Evolutionary conservation across 805 yeast species (phyloP), one percentile per base, ranked within the genome.

Genomic region (Metschnikowia dekortorum): DNA sequence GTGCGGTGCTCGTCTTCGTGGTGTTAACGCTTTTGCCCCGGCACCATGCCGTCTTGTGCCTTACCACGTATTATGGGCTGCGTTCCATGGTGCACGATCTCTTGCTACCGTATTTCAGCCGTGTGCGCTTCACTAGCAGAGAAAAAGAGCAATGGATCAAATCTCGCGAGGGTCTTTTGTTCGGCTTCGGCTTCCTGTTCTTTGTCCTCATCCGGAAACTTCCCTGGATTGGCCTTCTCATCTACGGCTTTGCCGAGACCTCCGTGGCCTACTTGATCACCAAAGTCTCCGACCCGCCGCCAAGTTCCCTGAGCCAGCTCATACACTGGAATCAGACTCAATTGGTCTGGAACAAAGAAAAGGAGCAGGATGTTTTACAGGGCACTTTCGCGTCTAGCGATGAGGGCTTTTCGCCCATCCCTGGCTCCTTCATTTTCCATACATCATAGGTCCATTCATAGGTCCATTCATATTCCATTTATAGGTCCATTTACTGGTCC

Each of bases 251-350:
- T 40, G 84, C 83, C 2, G 78, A 80, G 59, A 73, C 80, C 2
- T 72, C 78, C 30, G 69, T 78, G 18, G 85, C 83, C 1, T 79
- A 78, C 55, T 62, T 82, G 36, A 61, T 81, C 39, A 76, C 85
- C 6, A 79, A 79, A 57, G 66, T 82, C 13, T 68, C 82, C 1
- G 82, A 78, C 48, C 77, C 80, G 4, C 69, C 72, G 1, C 73
- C 73, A 4, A 41, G 54, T 6, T 50, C 51, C 13, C 43, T 51
- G 11, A 63, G 60, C 29, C 55, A 63, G 30, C 57, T 69, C 28
- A 55, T 66, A 6, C 59, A 61, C 44, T 70, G 75, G 74, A 57
- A 45, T 46, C 44, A 44, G 28, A 51, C 68, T 8, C 72, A 70
- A 47, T 49, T 69, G 38, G 61, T 69, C 7, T 70, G 72, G 73